These are phyloP conservation scores for Plasmodium vivax DNA, from an alignment of 169 alveolate genomes.

Conservation along the genomic window DNA sequence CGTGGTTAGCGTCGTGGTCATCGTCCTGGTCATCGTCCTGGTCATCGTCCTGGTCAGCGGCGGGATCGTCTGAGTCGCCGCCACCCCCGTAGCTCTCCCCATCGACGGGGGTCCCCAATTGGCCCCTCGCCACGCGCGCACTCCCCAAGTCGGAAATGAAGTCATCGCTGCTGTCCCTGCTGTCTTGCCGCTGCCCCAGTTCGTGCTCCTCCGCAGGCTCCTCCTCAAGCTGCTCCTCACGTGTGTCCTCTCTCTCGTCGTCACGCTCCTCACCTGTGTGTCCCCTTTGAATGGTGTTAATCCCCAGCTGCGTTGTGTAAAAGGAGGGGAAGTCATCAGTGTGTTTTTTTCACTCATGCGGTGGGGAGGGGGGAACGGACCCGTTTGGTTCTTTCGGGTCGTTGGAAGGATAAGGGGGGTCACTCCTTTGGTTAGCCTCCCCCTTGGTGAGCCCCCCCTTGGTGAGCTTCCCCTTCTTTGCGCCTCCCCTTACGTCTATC, in stretches of 20 bases:
- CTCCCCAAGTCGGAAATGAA: conserved; percentile 41
- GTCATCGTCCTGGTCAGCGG: neutral
- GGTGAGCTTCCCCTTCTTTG: neutral
- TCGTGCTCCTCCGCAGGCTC: neutral
- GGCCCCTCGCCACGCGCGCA: neutral
- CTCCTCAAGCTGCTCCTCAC: neutral
- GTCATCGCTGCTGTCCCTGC: conserved; percentile 69
- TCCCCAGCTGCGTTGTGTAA: conserved; percentile 18
- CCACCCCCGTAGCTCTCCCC: neutral
- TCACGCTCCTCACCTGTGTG: neutral
- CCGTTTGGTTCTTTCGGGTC: neutral
- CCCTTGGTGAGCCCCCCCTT: neutral
- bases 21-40: too few species aligned
- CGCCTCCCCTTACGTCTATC: conserved; percentile 31
- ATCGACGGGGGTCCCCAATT: neutral
- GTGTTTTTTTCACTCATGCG: neutral
- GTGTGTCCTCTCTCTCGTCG: neutral
- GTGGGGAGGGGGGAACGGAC: neutral
- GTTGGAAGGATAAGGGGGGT: neutral
- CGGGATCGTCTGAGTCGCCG: neutral
- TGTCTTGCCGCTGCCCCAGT: conserved; percentile 32
- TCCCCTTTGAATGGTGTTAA: conserved; percentile 13
- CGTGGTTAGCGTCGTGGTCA: neutral
- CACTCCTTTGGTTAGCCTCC: neutral
- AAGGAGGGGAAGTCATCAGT: neutral